Percentiles rank a stretch among this genome's conserved stretches.
phyloP scores from a whole-genome alignment of 345 rosid species.

The Gossypium sturtianum region DNA sequence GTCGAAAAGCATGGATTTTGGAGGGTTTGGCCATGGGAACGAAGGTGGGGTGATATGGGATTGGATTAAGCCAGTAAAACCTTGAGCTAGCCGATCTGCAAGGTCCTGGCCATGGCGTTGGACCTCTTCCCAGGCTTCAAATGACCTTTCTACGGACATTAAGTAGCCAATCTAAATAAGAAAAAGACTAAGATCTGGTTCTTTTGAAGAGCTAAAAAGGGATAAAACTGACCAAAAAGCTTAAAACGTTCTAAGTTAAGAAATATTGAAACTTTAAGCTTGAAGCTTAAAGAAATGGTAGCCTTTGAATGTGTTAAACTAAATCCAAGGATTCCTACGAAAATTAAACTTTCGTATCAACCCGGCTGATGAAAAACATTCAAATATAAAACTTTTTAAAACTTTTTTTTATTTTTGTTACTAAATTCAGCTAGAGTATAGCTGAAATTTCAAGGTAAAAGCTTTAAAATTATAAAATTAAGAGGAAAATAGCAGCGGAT shows the following conservation, averaged over 20 bases:
- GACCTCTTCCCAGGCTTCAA: constrained; percentile 97
- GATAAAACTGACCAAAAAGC: background rate
- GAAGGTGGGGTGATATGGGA: constrained; percentile 65
- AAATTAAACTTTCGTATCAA: background rate
- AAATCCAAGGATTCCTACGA: background rate
- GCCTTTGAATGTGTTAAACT: background rate
- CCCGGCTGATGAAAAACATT: background rate
- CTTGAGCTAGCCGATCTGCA: constrained; percentile 84
- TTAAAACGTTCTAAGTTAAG: background rate
- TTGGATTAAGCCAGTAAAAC: constrained; percentile 76
- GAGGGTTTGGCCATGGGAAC: constrained; percentile 65
- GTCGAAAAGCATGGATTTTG: constrained; percentile 54
- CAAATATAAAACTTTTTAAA: background rate
- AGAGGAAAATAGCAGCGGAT: background rate
- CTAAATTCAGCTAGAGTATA: background rate
- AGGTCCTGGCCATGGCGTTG: constrained; percentile 91
- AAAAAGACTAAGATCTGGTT: background rate
- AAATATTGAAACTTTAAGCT: background rate
- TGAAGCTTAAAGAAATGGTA: background rate
- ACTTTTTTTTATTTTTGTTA: background rate
- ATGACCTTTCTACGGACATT: constrained; percentile 86
- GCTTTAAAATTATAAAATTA: background rate
- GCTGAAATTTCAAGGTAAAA: background rate
- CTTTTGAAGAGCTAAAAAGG: background rate
- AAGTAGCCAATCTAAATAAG: background rate